Conservation (phyloP, 176 grass and related monocot species). For the Zoysia pacifica region DNA sequence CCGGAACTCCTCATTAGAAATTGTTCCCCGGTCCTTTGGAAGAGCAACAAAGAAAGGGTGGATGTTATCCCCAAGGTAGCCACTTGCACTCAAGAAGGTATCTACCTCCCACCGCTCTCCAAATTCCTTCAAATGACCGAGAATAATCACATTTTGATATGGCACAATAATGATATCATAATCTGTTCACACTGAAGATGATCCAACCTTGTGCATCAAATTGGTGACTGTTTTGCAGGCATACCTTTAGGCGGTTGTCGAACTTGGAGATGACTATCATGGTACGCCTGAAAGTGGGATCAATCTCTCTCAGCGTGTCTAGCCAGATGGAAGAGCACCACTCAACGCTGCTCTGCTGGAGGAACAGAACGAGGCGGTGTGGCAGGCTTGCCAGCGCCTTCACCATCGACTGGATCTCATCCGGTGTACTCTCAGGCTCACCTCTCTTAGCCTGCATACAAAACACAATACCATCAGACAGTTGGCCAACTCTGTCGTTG, state of each 20-base stretch:
- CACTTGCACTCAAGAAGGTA: conserved; percentile 78
- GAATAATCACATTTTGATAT: conserved; percentile 16
- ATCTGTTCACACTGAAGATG: not conserved
- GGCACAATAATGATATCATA: not conserved
- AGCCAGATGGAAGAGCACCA: conserved; percentile 98
- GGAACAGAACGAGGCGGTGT: conserved; percentile 90
- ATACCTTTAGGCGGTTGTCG: conserved; percentile 96
- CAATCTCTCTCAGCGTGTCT: conserved; percentile 85
- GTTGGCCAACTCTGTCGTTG: not conserved
- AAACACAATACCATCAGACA: conserved; percentile 24
- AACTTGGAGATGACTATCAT: conserved; percentile 95
- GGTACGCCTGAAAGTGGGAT: conserved; percentile 87
- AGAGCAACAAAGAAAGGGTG: conserved; percentile 93
- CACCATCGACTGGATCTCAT: conserved; percentile 92
- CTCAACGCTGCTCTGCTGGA: conserved; percentile 97
- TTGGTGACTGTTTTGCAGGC: conserved; percentile 10
- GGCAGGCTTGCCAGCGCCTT: conserved; percentile 84
- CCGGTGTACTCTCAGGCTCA: conserved; percentile 82
- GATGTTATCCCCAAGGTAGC: conserved; percentile 91
- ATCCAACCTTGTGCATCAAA: not conserved
- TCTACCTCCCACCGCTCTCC: conserved; percentile 93
- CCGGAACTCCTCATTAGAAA: conserved; percentile 90
- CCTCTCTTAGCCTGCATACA: conserved; percentile 87
- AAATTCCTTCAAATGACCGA: conserved; percentile 76
- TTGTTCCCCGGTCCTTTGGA: conserved; percentile 93